These are phyloP conservation scores for Triticum monococcum DNA, from an alignment of 176 grass and related monocot genomes.

Conservation along the genomic window DNA sequence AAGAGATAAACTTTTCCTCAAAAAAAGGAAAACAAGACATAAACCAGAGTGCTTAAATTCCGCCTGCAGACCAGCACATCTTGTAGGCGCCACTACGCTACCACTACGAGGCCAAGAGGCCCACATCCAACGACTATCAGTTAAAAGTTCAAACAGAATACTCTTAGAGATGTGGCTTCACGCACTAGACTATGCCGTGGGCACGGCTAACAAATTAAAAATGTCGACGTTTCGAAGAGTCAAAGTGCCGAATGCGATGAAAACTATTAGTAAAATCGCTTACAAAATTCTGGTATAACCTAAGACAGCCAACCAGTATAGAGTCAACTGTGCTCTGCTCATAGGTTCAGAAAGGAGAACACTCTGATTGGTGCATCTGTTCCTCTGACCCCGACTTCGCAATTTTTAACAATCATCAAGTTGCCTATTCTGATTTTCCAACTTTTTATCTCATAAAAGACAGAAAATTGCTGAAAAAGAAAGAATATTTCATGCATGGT, in stretches of 20 bases:
- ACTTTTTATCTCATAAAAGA: neutral
- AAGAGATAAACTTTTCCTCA: too few species aligned
- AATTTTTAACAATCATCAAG: neutral
- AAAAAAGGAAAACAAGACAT: too few species aligned
- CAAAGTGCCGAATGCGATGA: neutral
- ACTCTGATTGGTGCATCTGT: neutral
- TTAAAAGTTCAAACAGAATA: neutral
- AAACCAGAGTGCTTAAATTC: too few species aligned
- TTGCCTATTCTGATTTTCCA: neutral
- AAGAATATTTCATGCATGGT: neutral
- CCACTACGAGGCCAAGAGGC: too few species aligned
- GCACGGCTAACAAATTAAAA: neutral
- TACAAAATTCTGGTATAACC: neutral
- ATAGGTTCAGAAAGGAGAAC: neutral
- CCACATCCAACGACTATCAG: neutral
- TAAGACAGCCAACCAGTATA: neutral
- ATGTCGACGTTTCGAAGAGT: neutral
- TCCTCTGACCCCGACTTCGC: neutral
- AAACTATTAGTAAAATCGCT: neutral
- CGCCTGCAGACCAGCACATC: too few species aligned
- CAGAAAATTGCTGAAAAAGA: neutral
- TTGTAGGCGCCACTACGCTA: too few species aligned
- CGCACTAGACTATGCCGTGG: neutral
- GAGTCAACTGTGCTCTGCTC: neutral
- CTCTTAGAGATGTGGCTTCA: neutral